Evolutionary conservation across 345 rosid species (phyloP).

Genomic region (Rhizophora mangle): DNA sequence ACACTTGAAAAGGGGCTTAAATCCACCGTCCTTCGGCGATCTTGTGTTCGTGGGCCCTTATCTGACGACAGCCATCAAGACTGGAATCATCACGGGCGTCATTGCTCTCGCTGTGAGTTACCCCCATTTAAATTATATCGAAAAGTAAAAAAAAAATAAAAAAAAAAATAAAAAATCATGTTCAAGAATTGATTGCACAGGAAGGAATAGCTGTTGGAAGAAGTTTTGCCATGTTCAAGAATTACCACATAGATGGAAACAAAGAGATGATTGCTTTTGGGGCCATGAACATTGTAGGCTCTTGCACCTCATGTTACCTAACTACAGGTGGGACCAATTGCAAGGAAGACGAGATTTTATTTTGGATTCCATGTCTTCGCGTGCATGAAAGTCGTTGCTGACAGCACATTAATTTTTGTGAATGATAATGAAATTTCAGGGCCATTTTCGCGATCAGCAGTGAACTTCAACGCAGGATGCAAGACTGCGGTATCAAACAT

Average conservation of each 20-base stretch:
- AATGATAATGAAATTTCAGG: slow-evolving; percentile 37
- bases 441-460: slow-evolving; percentile 92
- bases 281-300: slow-evolving; percentile 86
- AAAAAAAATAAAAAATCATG: too few species aligned
- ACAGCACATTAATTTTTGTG: neutral
- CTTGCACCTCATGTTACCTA: slow-evolving; percentile 88
- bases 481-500: slow-evolving; percentile 81
- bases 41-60: slow-evolving; percentile 65
- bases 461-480: slow-evolving; percentile 94
- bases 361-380: too few species aligned
- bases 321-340: slow-evolving; percentile 50
- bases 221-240: slow-evolving; percentile 86
- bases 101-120: slow-evolving; percentile 85
- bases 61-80: slow-evolving; percentile 55
- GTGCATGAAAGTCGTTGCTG: too few species aligned
- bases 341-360: neutral
- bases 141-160: too few species aligned
- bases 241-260: slow-evolving; percentile 91
- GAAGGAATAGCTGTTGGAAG: slow-evolving; percentile 97
- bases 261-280: slow-evolving; percentile 98
- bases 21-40: slow-evolving; percentile 67
- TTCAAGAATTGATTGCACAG: slow-evolving; percentile 37
- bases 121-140: neutral
- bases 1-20: slow-evolving; percentile 71
- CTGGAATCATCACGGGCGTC: slow-evolving; percentile 79